Evolutionary conservation across 768 basidiomycete species (phyloP).

Genomic region (Russula vinacea): DNA sequence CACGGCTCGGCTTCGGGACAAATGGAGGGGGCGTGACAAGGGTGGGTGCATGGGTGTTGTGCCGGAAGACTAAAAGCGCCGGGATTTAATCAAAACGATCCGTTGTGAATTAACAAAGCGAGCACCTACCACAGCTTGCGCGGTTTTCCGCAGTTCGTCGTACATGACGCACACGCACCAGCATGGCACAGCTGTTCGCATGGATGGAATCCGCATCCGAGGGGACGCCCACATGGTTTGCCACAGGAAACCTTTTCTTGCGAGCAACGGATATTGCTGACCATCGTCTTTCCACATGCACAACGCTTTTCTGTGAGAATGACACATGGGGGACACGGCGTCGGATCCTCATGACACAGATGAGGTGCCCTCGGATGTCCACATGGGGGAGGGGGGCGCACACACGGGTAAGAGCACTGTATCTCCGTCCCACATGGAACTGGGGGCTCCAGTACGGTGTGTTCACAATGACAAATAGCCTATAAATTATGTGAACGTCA

Average conservation of each 20-base stretch:
- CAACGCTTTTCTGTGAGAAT: constrained; percentile 76
- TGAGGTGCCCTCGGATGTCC: constrained; percentile 80
- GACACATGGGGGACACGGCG: constrained; percentile 81
- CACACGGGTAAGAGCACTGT: constrained; percentile 77
- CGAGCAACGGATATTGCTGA: constrained; percentile 81
- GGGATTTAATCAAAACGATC: background rate
- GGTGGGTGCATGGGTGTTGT: constrained; percentile 68
- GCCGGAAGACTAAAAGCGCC: constrained; percentile 51
- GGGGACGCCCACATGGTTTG: constrained; percentile 68
- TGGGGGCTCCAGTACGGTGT: constrained; percentile 85
- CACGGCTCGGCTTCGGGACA: constrained; percentile 85
- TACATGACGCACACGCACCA: constrained; percentile 76
- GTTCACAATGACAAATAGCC: constrained; percentile 78
- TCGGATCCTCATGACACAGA: constrained; percentile 72
- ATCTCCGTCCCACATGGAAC: constrained; percentile 83
- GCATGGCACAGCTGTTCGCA: constrained; percentile 83
- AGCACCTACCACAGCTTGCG: constrained; percentile 72
- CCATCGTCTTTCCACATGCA: constrained; percentile 81
- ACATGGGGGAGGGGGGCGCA: constrained; percentile 64
- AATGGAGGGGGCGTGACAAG: constrained; percentile 85
- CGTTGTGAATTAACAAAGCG: background rate
- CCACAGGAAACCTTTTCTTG: constrained; percentile 88
- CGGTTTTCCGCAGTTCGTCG: constrained; percentile 77
- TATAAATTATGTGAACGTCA: constrained; percentile 32
- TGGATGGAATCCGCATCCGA: constrained; percentile 85